Conservation (phyloP, 139 green algal genomes). For the Micractinium conductrix region DNA sequence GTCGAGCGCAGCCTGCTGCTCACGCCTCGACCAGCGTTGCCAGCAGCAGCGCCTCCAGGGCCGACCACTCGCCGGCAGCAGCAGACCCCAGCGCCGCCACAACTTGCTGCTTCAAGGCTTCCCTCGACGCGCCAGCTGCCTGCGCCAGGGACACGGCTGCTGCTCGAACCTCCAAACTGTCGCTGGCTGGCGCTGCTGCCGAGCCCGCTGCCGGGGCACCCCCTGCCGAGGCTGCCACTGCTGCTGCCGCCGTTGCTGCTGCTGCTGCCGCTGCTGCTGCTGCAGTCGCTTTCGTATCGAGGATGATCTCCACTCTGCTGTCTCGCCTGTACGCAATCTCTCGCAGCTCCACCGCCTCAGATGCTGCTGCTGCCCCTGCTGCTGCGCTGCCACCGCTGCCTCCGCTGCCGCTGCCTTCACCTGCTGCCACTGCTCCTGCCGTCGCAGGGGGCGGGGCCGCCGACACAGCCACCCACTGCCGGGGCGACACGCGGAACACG, state of each 20-base stretch:
- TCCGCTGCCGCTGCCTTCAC: constrained; percentile 8
- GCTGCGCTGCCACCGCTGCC: not conserved
- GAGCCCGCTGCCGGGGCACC: too few relatives aligned
- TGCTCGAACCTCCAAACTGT: not conserved
- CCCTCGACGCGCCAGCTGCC: not conserved
- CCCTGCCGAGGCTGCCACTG: not conserved
- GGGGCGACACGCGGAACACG: constrained; percentile 46
- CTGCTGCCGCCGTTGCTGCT: not conserved
- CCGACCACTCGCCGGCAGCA: not conserved
- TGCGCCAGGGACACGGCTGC: not conserved
- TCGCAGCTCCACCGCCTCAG: constrained; percentile 13
- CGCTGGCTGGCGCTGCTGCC: too few relatives aligned
- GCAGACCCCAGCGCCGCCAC: not conserved
- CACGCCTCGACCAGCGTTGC: not conserved
- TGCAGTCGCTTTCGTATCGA: not conserved
- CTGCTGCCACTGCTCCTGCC: not conserved
- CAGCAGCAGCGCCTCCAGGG: constrained; percentile 11
- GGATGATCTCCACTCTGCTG: constrained; percentile 33
- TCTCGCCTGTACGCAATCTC: constrained; percentile 29
- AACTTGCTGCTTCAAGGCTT: not conserved
- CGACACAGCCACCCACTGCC: constrained; percentile 36
- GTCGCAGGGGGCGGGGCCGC: not conserved
- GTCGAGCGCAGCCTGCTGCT: not conserved
- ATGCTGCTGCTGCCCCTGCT: not conserved
- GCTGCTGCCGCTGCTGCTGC: not conserved